Evolutionary conservation across 2,329 filamentous ascomycete species (phyloP), one percentile per base, ranked within the genome.

Genomic region (Coniochaeta sp.): DNA sequence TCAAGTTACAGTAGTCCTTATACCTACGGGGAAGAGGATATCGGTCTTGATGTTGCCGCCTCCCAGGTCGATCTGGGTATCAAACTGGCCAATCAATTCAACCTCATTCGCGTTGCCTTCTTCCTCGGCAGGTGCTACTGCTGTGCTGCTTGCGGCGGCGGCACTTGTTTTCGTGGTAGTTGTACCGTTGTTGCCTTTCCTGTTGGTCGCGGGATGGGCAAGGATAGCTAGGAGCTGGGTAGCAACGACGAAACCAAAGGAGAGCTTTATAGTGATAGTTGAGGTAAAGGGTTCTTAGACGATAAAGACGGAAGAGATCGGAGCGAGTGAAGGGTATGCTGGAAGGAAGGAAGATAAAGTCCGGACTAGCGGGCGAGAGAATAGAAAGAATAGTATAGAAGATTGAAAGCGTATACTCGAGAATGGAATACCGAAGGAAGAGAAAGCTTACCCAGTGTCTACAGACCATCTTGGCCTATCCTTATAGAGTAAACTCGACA

Each of bases 41-140:
- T 70, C 68, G 20, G 60, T 61, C 57, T 69, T 64, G 53, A 66
- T 51, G 35, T 66, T 56, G 20, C 65, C 65, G 14, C 66, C 67
- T 4, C 55, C 53, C 1, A 70, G 59, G 4, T 59, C 56, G 38
- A 70, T 54, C 20, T 60, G 55, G 5, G 55, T 53, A 24, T 56
- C 63, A 33, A 71, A 70, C 33, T 60, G 48, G 9, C 51, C 67
- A 33, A 61, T 33, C 22, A 62, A 60, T 26, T 66, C 65, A 16
- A 67, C 35, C 54, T 70, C 62, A 45, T 66, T 65, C 10, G 52
- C 55, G 10, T 57, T 55, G 1, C 57, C 55, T n/a, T 56, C 61
- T 9, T 57, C 55, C 18, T 53, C 59, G 6, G 38, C 48, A 16
- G 14, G n/a, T 8, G 14, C 32, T 5, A 16, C 32, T 8, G 32